phyloP scores from a whole-genome alignment of 2,329 filamentous ascomycete species.

The Coleophoma eucalyptorum region DNA sequence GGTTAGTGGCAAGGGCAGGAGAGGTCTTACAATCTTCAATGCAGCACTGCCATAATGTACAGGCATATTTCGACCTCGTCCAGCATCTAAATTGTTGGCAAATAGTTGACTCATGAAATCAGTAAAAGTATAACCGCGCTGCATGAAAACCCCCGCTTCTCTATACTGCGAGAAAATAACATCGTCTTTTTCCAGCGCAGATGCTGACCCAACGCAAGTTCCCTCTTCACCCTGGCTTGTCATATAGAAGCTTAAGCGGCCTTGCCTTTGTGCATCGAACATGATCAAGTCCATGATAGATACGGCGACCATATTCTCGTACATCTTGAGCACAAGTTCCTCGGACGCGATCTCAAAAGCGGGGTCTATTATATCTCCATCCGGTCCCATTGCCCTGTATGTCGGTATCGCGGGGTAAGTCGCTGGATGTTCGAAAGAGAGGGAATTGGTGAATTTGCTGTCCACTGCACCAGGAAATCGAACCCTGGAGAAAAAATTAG shows the following conservation, averaged over 20 bases:
- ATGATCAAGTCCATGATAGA: conserved; percentile 95
- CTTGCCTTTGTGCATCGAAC: conserved; percentile 93
- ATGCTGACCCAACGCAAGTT: conserved; percentile 84
- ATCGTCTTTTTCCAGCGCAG: conserved; percentile 77
- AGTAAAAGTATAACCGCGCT: conserved; percentile 80
- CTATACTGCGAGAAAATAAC: conserved; percentile 94
- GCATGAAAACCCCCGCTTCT: conserved; percentile 85
- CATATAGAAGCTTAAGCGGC: conserved; percentile 74
- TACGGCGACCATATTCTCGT: conserved; percentile 60
- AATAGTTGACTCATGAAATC: conserved; percentile 97
- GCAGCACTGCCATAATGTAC: conserved; percentile 88
- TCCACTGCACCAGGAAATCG: conserved; percentile 90
- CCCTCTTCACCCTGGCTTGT: conserved; percentile 64
- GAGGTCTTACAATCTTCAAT: conserved; percentile 69
- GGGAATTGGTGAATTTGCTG: conserved; percentile 80
- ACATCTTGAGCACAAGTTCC: conserved; percentile 22
- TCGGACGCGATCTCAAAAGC: conserved; percentile 51
- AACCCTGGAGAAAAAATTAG: conserved; percentile 43
- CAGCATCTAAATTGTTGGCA: conserved; percentile 76
- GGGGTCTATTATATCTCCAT: conserved; percentile 78
- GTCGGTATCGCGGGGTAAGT: conserved; percentile 77
- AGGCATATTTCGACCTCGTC: conserved; percentile 90
- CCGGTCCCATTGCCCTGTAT: conserved; percentile 86
- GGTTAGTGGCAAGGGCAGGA: too few species aligned
- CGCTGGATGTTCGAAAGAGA: conserved; percentile 73